Base-by-base conservation (phyloP, 2,329 filamentous ascomycete genomes). In the Pseudogymnoascus sp. region DNA sequence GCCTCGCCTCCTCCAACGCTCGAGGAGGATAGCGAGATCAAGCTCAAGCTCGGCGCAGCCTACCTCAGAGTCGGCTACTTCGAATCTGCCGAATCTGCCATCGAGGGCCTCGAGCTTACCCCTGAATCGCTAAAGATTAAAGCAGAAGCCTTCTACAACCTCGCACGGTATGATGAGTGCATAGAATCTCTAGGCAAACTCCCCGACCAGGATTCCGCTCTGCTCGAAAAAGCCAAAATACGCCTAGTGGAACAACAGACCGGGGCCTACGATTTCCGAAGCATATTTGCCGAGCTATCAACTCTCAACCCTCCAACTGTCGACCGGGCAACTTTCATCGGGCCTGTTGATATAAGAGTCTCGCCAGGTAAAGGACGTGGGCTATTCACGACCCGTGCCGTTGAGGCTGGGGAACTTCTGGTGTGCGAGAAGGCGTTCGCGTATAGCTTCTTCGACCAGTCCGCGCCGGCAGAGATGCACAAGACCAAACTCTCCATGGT, bases 21-120 rank as follows among this genome's bases (percentile, higher is more conserved):
- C 8, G 49, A 33, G 25, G 25, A 55, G 9, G 9, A 14, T 14
- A 55, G 5, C n/a, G 49, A 55, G 16, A 55, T 55, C n/a, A 55
- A 55, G 16, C 25, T 69, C 69, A 64, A 69, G 69, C 67, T 88
- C 85, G 72, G 88, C 85, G 68, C 84, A 87, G 74, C 84, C 87
- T 67, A 88, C 81, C 69, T 88, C 85, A 68, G 86, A 88, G 0
- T 85, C 85, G 0, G 84, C 85, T 72, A 83, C 85, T 69, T 89
- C 86, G 66, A 88, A 87, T 85, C 86, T 88, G 67, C 89, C 85
- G 67, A 88, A 88, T 84, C 85, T 88, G 19, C 84, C 79, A 69
- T 87, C 82, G 62, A 73, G 62, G 7, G 66, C 60, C 9, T 71
- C 66, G 49, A 35, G 2, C 9, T 28, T 3, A 55, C n/a, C 28